Percentiles rank a stretch among this genome's conserved stretches.
These are phyloP conservation scores for Aegilops tauschii DNA, from an alignment of 176 grass and related monocot genomes.

Conservation along the genomic window DNA sequence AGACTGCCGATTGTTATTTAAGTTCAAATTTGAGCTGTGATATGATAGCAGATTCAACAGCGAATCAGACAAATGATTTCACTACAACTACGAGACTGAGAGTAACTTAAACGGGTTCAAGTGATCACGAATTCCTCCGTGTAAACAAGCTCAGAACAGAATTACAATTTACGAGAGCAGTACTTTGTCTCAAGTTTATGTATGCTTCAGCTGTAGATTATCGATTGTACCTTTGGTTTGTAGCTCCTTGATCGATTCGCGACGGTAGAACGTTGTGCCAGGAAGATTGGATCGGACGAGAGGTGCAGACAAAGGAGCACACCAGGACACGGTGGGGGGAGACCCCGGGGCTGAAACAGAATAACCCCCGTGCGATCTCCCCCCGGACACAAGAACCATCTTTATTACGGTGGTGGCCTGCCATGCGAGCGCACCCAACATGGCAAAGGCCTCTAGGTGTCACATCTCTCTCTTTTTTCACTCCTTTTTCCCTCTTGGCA, in stretches of 20 bases:
- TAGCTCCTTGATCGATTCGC: conserved; percentile 11
- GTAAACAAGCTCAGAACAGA: not conserved
- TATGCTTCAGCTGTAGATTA: not conserved
- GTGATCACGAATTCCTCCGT: not conserved
- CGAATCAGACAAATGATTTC: too few relatives aligned
- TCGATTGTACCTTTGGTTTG: conserved; percentile 34
- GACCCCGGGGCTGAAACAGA: conserved; percentile 45
- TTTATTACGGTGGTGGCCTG: conserved; percentile 67
- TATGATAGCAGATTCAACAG: too few relatives aligned
- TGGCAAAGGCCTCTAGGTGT: conserved; percentile 58
- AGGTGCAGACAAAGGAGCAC: not conserved
- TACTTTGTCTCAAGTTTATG: too few relatives aligned
- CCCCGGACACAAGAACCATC: conserved; percentile 25
- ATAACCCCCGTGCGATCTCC: conserved; percentile 62
- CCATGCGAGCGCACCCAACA: conserved; percentile 84
- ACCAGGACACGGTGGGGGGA: conserved; percentile 18
- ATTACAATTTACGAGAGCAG: not conserved
- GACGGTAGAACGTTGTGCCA: not conserved
- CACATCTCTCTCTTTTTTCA: conserved; percentile 13
- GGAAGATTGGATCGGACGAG: not conserved
- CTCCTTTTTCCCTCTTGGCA: not conserved
- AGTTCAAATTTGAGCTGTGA: too few relatives aligned
- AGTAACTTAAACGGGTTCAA: too few relatives aligned
- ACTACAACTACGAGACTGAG: too few relatives aligned
- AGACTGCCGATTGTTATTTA: too few relatives aligned